Evolutionary conservation across 768 basidiomycete genomes (phyloP), one percentile per base, ranked within the genome.

Genomic region (Macrolepiota fuliginosa): DNA sequence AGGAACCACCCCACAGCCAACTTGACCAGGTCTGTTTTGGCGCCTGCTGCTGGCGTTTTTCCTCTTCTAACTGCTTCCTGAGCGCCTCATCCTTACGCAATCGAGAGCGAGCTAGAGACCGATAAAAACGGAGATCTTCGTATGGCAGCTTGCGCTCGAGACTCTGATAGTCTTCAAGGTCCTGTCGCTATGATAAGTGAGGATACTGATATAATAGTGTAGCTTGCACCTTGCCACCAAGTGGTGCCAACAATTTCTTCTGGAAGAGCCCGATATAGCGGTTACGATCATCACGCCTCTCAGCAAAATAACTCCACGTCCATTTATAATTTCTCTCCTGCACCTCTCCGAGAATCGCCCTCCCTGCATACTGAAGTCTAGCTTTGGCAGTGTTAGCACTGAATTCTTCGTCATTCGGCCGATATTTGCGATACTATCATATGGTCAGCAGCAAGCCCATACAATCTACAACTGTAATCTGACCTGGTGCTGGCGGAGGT

Each of bases 91-190:
- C 94, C 71, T 98, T 94, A 67, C 89, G 87, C 15, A 96, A 79
- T 65, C 87, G 87, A 2, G 94, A 94, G 27, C 92, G 88, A 0
- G 94, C 92, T 63, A 98, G 93, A 3, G 95, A 98, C 35, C 97
- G 87, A 76, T 98, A 99, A 75, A 98, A 97, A 3, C 96, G 89
- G 54, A 99, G 88, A 68, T 98, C 97, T 72, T 96, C 94, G 66
- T 98, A 98, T 0, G 88, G 82, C 29, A 98, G 80, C 71, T 93
- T 94, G 65, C 72, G 78, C 72, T 99, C 97, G 58, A 98, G 76
- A 0, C 74, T 77, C 50, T 87, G 83, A 32, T 96, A 76, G 6
- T 69, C 75, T 64, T 73, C 69, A 39, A 73, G 57, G n/a, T 61
- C 60, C 60, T 61, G 3, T 29, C 24, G 25, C 61, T 89, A 88